These are phyloP conservation scores for Lagerstroemia speciosa DNA, from an alignment of 345 rosid genomes.

Conservation along the genomic window DNA sequence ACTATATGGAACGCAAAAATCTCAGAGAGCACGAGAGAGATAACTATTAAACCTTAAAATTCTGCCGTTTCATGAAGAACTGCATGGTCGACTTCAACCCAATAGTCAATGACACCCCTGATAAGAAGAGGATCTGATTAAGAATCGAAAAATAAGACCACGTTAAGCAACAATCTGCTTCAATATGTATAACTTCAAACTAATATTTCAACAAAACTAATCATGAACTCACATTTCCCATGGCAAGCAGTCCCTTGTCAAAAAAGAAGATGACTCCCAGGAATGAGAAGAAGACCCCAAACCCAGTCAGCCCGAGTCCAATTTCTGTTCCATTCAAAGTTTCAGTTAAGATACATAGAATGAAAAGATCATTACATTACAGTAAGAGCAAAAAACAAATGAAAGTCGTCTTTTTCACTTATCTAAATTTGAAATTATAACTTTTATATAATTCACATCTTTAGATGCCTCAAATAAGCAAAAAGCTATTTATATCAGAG, in stretches of 20 bases:
- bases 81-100: slow-evolving; percentile 93
- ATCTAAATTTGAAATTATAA: neutral
- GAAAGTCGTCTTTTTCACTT: neutral
- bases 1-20: neutral
- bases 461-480: neutral
- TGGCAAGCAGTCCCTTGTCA: slow-evolving; percentile 89
- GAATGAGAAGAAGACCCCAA: slow-evolving; percentile 84
- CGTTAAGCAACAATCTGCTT: neutral
- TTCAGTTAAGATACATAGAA: neutral
- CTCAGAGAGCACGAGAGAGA: neutral
- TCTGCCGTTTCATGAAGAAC: slow-evolving; percentile 74
- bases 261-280: slow-evolving; percentile 83
- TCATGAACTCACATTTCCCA: slow-evolving; percentile 76
- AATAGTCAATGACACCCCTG: slow-evolving; percentile 96
- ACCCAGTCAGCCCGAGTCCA: slow-evolving; percentile 92
- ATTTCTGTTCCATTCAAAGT: slow-evolving; percentile 42
- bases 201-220: neutral
- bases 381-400: slow-evolving; percentile 65
- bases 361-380: slow-evolving; percentile 22
- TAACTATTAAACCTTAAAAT: slow-evolving; percentile 55
- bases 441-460: neutral
- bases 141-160: slow-evolving; percentile 7
- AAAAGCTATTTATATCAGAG: neutral
- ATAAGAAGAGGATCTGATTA: slow-evolving; percentile 71
- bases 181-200: neutral